A percentile compares a stretch with the other conserved stretches of the same genome.
These are phyloP conservation scores for Phytopythium chamaehyphon DNA, from an alignment of 352 stramenopile genomes.

Conservation along the genomic window DNA sequence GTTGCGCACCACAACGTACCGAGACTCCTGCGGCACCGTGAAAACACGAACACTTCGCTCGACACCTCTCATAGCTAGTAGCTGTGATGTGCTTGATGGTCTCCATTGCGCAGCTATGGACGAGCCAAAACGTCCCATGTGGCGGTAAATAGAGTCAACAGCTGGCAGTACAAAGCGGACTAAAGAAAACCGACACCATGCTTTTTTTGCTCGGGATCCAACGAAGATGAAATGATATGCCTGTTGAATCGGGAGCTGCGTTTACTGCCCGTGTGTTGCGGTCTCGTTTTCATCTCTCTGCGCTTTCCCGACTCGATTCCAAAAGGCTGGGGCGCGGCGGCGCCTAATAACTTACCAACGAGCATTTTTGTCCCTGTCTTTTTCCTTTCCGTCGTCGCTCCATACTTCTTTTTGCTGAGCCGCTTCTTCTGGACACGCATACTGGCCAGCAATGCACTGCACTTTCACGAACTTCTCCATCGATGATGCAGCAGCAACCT, in stretches of 20 bases:
- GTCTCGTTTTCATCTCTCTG: neutral
- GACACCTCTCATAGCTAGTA: neutral
- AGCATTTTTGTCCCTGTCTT: conserved; percentile 25
- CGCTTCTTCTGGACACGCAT: neutral
- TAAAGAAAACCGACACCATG: too few species aligned
- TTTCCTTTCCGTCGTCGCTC: neutral
- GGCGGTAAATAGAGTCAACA: too few species aligned
- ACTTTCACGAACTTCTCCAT: neutral
- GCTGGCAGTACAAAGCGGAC: too few species aligned
- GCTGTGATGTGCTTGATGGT: too few species aligned
- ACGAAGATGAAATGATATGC: too few species aligned
- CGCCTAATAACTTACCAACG: conserved; percentile 46
- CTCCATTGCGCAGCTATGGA: too few species aligned
- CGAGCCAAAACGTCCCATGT: too few species aligned
- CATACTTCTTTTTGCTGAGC: conserved; percentile 1
- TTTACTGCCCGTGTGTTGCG: neutral
- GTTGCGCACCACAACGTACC: conserved; percentile 59
- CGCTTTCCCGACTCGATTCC: neutral
- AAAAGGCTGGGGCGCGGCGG: conserved; percentile 8
- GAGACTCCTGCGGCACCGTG: conserved; percentile 55
- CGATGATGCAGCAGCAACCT: neutral
- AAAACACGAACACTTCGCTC: conserved; percentile 38
- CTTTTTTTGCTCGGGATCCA: too few species aligned
- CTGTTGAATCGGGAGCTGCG: too few species aligned
- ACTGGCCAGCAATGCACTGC: neutral